Evolutionary conservation across 2,329 filamentous ascomycete genomes (phyloP).

Genomic region (Plectosphaerella plurivora): DNA sequence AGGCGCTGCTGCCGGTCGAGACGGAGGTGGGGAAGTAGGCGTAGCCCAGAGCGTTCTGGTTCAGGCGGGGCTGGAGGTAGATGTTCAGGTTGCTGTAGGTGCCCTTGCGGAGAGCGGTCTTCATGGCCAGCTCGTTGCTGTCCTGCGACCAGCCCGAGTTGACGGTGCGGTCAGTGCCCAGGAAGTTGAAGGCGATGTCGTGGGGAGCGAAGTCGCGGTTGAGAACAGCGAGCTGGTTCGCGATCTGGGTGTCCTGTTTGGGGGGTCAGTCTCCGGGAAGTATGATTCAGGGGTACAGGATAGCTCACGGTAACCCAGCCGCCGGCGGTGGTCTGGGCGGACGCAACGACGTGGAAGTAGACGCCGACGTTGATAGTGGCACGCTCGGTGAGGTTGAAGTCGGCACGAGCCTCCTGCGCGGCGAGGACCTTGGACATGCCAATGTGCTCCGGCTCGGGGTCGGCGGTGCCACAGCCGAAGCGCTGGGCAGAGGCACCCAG

Average conservation of each 20-base stretch:
- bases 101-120: constrained; percentile 38
- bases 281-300: constrained; percentile 4
- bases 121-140: constrained; percentile 31
- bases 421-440: background rate
- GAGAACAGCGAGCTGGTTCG: constrained; percentile 37
- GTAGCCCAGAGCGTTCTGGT: constrained; percentile 4
- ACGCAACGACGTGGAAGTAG: constrained; percentile 28
- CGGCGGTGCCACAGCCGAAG: background rate
- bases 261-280: background rate
- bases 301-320: constrained; percentile 30
- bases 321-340: constrained; percentile 16
- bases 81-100: constrained; percentile 36
- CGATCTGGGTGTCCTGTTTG: constrained; percentile 26
- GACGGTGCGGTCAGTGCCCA: constrained; percentile 37
- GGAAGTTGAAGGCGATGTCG: constrained; percentile 38
- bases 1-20: constrained; percentile 21
- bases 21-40: constrained; percentile 36
- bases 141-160: constrained; percentile 39
- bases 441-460: background rate
- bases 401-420: background rate
- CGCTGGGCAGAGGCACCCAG: background rate
- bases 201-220: constrained; percentile 39
- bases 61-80: constrained; percentile 33
- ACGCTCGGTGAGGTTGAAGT: background rate
- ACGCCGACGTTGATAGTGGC: constrained; percentile 3